These are phyloP conservation scores for Hygrophorus pudorinus DNA, from an alignment of 768 basidiomycete genomes.

Conservation along the genomic window DNA sequence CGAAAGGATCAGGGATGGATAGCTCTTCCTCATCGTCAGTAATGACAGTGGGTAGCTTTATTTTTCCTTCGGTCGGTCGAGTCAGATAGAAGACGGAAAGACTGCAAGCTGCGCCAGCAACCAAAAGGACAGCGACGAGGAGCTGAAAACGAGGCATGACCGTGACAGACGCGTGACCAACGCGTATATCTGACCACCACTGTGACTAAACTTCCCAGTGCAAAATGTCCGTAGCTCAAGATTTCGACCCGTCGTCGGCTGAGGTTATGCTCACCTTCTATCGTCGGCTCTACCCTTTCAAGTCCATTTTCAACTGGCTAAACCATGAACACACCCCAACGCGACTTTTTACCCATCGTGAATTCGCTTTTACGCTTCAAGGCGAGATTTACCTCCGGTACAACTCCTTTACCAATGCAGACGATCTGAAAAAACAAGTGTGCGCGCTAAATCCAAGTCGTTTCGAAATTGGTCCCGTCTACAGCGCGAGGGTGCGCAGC, in stretches of 20 bases:
- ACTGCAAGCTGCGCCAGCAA: constrained; percentile 33
- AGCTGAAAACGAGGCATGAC: constrained; percentile 55
- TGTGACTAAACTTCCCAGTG: not conserved
- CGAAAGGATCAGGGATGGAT: constrained; percentile 44
- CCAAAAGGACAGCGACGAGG: constrained; percentile 39
- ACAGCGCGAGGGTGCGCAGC: constrained; percentile 66
- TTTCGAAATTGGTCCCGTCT: constrained; percentile 96
- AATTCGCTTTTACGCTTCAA: constrained; percentile 89
- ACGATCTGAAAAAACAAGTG: constrained; percentile 89
- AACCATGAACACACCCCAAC: constrained; percentile 81
- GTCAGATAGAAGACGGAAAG: constrained; percentile 30
- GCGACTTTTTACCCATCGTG: constrained; percentile 83
- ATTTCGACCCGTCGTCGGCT: constrained; percentile 1
- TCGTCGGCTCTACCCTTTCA: constrained; percentile 87
- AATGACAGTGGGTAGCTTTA: constrained; percentile 34
- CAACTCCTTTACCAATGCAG: constrained; percentile 75
- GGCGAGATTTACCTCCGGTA: constrained; percentile 93
- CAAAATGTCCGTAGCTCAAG: not conserved
- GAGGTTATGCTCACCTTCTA: constrained; percentile 58
- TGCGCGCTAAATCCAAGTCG: constrained; percentile 79
- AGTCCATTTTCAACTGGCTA: constrained; percentile 88
- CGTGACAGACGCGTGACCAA: not conserved
- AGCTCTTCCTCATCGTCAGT: constrained; percentile 14
- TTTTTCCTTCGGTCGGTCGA: constrained; percentile 35
- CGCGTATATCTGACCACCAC: not conserved